Evolutionary conservation across 371 early-diverging fungal genomes (phyloP), one percentile per base, ranked within the genome.

Genomic region (Syncephalastrum monosporum): DNA sequence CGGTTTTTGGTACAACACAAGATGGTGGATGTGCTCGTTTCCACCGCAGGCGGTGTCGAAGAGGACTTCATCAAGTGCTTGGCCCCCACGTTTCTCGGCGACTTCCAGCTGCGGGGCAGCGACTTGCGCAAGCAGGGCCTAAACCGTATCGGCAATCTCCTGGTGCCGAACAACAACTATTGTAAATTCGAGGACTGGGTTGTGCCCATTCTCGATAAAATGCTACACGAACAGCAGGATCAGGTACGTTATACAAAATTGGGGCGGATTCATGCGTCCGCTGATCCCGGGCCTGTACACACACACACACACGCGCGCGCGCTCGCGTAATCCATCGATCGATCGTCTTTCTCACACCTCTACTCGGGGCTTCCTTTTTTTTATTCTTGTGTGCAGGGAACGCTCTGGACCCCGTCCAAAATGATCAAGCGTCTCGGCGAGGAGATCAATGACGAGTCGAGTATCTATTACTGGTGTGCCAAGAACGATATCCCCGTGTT

Each of bases 21-120:
- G 45, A 84, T 91, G 87, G 91, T 99, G 0, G 92, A 98, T 72
- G 93, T 94, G 25, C 60, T 99, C 53, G 99, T 99, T 1, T 85
- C 97, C 1, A 94, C 98, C 14, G 99, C 96, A 7, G 99, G 99
- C 52, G 99, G 99, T 51, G 82, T 99, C 8, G 99, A 99, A 68
- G 99, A 99, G 68, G 99, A 99, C 67, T 87, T 99, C 53, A 99
- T 99, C 69, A 99, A 99, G 78, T 97, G 98, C 64, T 72, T 99
- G 25, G 93, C 86, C 10, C 88, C 91, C 0, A 98, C 98, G 0
- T 95, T 91, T 59, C 62, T 98, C 42, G 99, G 96, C 7, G 83
- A 84, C 19, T 99, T 99, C 65, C 29, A 67, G 3, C 69, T 95
- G 16, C 69, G 89, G 13, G 99, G 99, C 10, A 77, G 82, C 5